Evolutionary conservation across 345 rosid species (phyloP), one percentile per base, ranked within the genome.

Genomic region (Melaleuca alternifolia): DNA sequence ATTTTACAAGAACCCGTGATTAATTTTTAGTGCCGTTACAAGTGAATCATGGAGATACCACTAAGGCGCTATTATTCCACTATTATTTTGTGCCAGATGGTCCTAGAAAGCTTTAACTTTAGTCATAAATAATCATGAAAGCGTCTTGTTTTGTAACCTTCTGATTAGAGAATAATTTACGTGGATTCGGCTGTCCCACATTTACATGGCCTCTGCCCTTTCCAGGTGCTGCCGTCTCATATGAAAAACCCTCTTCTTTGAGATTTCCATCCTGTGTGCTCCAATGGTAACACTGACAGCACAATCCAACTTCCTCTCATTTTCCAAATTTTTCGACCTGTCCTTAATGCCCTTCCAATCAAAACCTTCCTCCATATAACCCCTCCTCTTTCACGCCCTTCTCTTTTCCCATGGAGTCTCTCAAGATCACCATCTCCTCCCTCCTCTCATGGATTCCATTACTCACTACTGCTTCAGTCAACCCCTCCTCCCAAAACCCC

Each of bases 391-490:
- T 44, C 77, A 3, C 75, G 21, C 75, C 28, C 85, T 21, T 18
- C 20, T 16, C 0, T 30, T 15, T 62, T 44, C 24, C 26, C 6
- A 91, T 93, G 94, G 93, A 90, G 50, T 88, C 91, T 57, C 5
- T 88, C n/a, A 23, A 24, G 37, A 89, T 93, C 86, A 86, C 81
- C 23, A 85, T 90, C 11, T 90, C 88, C 37, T 82, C 90, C 2
- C 12, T 92, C 37, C 91, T 93, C 83, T 91, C 93, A 6, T 93
- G 94, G 93, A 91, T 90, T 53, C 93, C 89, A 2, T 85, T 87
- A 2, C 1, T 56, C 54, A 0, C 51, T 26, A 5, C 11, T 50
- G 61, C 28, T 48, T 7, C 26, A 28, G 83, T 33, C 81, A 44
- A 50, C 2, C 61, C 46, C n/a, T 51, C 61, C 28, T 24, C 81